phyloP scores from a whole-genome alignment of 73 alveolate species.

The Tetrahymena borealis region DNA sequence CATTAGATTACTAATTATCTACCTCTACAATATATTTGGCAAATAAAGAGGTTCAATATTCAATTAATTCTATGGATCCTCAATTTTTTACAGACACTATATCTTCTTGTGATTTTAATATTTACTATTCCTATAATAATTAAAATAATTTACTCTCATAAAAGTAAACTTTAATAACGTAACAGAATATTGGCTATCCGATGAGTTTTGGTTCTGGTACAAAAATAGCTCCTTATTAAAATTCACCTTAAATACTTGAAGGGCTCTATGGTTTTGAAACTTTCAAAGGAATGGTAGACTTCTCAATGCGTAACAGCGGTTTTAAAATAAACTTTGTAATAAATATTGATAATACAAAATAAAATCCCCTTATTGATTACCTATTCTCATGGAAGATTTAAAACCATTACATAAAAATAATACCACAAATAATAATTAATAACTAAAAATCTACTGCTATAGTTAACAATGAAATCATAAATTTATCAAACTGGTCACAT shows the following conservation, averaged over 20 bases:
- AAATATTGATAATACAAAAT: not conserved
- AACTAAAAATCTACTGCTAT: not conserved
- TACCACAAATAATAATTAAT: not conserved
- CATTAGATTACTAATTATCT: not conserved
- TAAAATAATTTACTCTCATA: not conserved
- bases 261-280: not conserved
- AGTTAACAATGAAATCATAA: not conserved
- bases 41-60: not conserved
- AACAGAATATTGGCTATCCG: not conserved
- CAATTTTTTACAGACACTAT: not conserved
- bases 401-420: not conserved
- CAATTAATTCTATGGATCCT: not conserved
- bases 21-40: not conserved
- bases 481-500: not conserved
- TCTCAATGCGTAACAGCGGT: not conserved
- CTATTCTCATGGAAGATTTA: not conserved
- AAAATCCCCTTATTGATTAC: not conserved
- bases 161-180: not conserved
- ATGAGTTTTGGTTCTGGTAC: not conserved
- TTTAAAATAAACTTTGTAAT: not conserved
- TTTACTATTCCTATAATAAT: not conserved
- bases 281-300: not conserved
- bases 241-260: not conserved
- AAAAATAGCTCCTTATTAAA: not conserved
- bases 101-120: not conserved